These are phyloP conservation scores for Xylaria sp. DNA, from an alignment of 2,329 filamentous ascomycete genomes.

Conservation along the genomic window DNA sequence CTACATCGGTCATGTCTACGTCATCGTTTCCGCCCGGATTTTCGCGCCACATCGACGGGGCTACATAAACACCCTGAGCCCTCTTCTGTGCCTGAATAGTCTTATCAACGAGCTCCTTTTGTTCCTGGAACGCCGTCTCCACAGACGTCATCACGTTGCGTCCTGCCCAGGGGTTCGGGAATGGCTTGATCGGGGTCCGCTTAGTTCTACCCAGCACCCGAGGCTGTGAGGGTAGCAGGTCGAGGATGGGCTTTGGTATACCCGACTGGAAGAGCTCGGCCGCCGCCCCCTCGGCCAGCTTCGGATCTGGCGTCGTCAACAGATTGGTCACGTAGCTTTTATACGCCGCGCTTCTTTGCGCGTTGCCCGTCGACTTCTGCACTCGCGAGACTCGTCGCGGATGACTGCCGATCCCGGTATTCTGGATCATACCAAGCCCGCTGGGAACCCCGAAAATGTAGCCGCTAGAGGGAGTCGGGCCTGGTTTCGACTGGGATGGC, in stretches of 20 bases:
- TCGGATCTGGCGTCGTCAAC: background rate
- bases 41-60: constrained; percentile 14
- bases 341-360: background rate
- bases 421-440: background rate
- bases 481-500: background rate
- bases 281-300: background rate
- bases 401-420: background rate
- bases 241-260: constrained; percentile 8
- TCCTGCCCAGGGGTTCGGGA: constrained; percentile 33
- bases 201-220: background rate
- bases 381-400: constrained; percentile 5
- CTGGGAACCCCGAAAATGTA: constrained; percentile 12
- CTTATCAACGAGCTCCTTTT: background rate
- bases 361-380: background rate
- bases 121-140: constrained; percentile 21
- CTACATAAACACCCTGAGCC: background rate
- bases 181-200: constrained; percentile 9
- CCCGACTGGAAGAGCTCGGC: background rate
- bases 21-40: background rate
- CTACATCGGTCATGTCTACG: background rate
- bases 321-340: constrained; percentile 14
- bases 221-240: background rate
- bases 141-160: constrained; percentile 27
- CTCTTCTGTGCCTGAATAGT: too few relatives aligned
- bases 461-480: background rate